Evolutionary conservation across 2,329 filamentous ascomycete species (phyloP).

Genomic region (Sclerotinia borealis): DNA sequence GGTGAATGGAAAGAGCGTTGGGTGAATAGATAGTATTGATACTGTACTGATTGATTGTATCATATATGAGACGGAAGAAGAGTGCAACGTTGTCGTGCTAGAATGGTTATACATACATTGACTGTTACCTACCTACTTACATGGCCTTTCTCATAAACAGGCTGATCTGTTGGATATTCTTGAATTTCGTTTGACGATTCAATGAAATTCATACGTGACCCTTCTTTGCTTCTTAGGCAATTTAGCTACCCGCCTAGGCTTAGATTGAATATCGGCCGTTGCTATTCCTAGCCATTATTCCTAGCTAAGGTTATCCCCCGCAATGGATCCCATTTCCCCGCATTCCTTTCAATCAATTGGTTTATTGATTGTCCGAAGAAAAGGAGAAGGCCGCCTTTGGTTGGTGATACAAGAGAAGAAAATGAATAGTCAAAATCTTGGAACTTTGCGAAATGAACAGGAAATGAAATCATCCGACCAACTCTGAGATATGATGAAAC

Average conservation of each 20-base stretch:
- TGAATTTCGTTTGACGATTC: not conserved
- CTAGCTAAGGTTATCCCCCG: not conserved
- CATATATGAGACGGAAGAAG: not conserved
- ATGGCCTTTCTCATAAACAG: not conserved
- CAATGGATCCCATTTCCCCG: not conserved
- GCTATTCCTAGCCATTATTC: not conserved
- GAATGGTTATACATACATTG: not conserved
- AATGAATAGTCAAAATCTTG: too few relatives aligned
- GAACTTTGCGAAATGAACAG: not conserved
- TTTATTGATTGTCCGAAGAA: not conserved
- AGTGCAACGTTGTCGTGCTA: not conserved
- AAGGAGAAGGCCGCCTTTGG: not conserved
- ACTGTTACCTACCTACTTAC: not conserved
- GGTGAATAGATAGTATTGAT: not conserved
- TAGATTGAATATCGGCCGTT: not conserved
- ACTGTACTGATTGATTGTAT: not conserved
- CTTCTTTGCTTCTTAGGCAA: too few relatives aligned
- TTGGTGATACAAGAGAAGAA: not conserved
- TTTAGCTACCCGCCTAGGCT: not conserved
- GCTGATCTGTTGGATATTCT: not conserved
- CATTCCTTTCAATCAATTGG: not conserved
- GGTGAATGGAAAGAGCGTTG: slow-evolving; percentile 2
- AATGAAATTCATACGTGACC: not conserved
- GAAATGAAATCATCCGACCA: not conserved
- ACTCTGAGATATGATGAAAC: not conserved